phyloP scores from a whole-genome alignment of 1,284 basidiomycete species.

The Fistulinella staudtii region DNA sequence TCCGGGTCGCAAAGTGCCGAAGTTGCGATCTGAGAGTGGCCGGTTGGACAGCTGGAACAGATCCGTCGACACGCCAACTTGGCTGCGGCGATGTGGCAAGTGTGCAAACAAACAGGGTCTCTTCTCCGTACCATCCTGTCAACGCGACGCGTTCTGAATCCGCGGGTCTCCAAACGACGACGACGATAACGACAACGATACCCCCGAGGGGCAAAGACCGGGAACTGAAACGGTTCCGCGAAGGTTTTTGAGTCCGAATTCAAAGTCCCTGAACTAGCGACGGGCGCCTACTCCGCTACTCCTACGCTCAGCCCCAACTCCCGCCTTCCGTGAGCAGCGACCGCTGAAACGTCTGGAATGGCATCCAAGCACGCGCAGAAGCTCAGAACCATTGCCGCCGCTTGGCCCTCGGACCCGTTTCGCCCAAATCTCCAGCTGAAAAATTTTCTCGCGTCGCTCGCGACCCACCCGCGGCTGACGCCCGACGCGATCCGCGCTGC shows the following conservation, averaged over 20 bases:
- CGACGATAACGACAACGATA: too few relatives aligned
- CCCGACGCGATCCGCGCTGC: conserved; percentile 54
- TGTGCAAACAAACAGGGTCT: too few relatives aligned
- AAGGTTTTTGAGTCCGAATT: conserved; percentile 23
- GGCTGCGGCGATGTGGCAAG: too few relatives aligned
- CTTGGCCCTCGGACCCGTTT: conserved; percentile 68
- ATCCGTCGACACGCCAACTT: too few relatives aligned
- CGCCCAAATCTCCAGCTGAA: conserved; percentile 69
- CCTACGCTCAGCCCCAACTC: background rate
- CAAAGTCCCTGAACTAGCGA: conserved; percentile 18
- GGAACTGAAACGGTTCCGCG: conserved; percentile 18
- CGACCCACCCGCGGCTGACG: conserved; percentile 64
- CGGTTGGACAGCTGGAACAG: background rate
- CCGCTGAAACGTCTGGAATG: conserved; percentile 13
- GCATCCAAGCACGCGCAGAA: conserved; percentile 44
- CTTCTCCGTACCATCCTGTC: too few relatives aligned
- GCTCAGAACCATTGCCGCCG: conserved; percentile 48
- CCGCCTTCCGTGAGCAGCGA: too few relatives aligned
- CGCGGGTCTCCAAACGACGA: too few relatives aligned
- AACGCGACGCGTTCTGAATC: too few relatives aligned
- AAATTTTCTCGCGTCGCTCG: conserved; percentile 57
- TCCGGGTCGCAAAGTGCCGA: conserved; percentile 5
- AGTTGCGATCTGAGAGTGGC: conserved; percentile 1
- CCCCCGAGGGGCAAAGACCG: too few relatives aligned
- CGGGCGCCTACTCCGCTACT: background rate